phyloP scores from a whole-genome alignment of 306 rosid species.

The Arachis hypogaea region DNA sequence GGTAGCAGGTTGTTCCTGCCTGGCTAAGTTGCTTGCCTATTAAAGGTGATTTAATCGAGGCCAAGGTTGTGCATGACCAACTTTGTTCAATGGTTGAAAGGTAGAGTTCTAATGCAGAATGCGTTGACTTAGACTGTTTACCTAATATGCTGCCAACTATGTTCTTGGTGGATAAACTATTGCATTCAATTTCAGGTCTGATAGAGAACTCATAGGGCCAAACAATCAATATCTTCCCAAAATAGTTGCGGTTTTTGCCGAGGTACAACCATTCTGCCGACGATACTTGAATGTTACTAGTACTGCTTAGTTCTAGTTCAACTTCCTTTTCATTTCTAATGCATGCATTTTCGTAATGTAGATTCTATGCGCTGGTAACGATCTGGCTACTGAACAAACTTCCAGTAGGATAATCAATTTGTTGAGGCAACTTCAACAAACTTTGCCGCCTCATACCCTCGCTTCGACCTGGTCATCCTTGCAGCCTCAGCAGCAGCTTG shows the following conservation, averaged over 20 bases:
- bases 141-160: background rate
- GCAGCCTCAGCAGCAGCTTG: slow-evolving; percentile 97
- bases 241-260: slow-evolving; percentile 71
- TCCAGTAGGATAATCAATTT: slow-evolving; percentile 79
- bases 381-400: slow-evolving; percentile 89
- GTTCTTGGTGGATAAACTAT: background rate
- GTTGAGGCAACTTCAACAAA: slow-evolving; percentile 90
- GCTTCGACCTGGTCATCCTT: slow-evolving; percentile 97
- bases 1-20: slow-evolving; percentile 68
- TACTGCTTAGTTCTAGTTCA: slow-evolving; percentile 4
- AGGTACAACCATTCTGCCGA: slow-evolving; percentile 47
- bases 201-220: slow-evolving; percentile 67
- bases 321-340: slow-evolving; percentile 25
- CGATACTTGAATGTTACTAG: background rate
- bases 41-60: slow-evolving; percentile 76
- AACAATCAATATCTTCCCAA: slow-evolving; percentile 75
- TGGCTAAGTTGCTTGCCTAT: slow-evolving; percentile 75
- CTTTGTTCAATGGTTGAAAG: slow-evolving; percentile 80
- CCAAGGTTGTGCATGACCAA: slow-evolving; percentile 72
- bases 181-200: slow-evolving; percentile 58
- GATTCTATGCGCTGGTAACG: slow-evolving; percentile 90
- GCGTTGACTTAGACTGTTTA: slow-evolving; percentile 12
- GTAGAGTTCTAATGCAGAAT: slow-evolving; percentile 42
- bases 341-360: slow-evolving; percentile 26
- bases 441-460: slow-evolving; percentile 89